Conservation (phyloP, 1,284 basidiomycete genomes). For the Ceratobasidium sp. region DNA sequence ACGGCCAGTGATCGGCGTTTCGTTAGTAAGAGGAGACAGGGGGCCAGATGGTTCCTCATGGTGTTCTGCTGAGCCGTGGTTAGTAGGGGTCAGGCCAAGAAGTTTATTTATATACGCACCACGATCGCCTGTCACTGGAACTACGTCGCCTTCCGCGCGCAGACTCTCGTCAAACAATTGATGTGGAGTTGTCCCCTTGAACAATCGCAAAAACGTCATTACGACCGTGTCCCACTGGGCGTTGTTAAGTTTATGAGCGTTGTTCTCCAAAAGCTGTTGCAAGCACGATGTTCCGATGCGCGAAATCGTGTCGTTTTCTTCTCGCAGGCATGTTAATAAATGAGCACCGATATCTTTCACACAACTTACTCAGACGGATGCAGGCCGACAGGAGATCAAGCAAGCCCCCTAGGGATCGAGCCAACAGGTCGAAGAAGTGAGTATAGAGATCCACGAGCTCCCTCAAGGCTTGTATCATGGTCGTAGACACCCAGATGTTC, state of each 20-base stretch:
- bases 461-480: conserved; percentile 97
- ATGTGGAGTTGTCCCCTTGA: conserved; percentile 97
- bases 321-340: conserved; percentile 41
- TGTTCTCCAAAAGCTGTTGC: conserved; percentile 95
- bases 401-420: conserved; percentile 89
- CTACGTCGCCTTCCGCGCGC: conserved; percentile 77
- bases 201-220: conserved; percentile 93
- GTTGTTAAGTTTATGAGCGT: conserved; percentile 87
- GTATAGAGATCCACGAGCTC: conserved; percentile 97
- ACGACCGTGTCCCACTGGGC: conserved; percentile 93
- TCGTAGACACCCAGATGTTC: conserved; percentile 99
- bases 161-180: conserved; percentile 94
- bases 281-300: conserved; percentile 98
- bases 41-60: conserved; percentile 32
- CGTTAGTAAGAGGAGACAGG: conserved; percentile 26
- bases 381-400: conserved; percentile 95
- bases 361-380: conserved; percentile 91
- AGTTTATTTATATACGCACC: background rate
- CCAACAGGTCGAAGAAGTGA: conserved; percentile 93
- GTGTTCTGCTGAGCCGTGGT: conserved; percentile 60
- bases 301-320: conserved; percentile 97
- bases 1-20: conserved; percentile 17
- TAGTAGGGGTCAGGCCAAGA: conserved; percentile 54
- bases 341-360: conserved; percentile 4
- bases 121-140: conserved; percentile 54